Evolutionary conservation across 306 rosid species (phyloP), one percentile per base, ranked within the genome.

Genomic region (Carpinus viminea): DNA sequence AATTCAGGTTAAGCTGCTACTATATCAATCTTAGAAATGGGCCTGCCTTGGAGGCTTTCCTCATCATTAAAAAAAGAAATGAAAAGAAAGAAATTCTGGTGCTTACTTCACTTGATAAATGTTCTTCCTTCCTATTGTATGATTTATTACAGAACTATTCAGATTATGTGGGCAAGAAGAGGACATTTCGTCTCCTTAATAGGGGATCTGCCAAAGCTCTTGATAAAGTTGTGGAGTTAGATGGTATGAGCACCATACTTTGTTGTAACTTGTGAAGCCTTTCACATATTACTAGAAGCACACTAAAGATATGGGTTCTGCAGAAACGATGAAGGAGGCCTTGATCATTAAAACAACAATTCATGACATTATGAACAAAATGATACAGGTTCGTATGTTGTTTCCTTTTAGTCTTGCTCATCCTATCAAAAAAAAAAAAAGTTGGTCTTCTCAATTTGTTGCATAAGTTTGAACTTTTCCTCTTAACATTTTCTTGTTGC

Each of bases 181-280:
- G 92, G 86, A 96, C 97, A 1, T 96, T 93, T 80, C 99, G 99
- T 74, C 98, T 96, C 74, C 96, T 96, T 26, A 96, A 96, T 74
- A 87, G 98, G 78, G 99, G 99, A 80, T 96, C 99, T 47, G 98
- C 99, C 45, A 93, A 93, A 88, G 96, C 99, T 60, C 93, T 96
- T 76, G 98, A 93, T 82, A 96, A 91, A 93, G 99, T 93, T 56
- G 93, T 74, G 15, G 94, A 89, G 83, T 89, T 96, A 81, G 99
- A 96, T 89, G 98, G 99, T 96, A 91, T 72, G 60, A 36, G 46
- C 62, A 70, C 55, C 20, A 31, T 53, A 75, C 62, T 61, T 70
- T 72, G 64, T 54, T 36, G 51, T 72, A 46, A 61, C 60, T 28
- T 81, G 80, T 38, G 60, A 21, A 60, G 80, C 72, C 16, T 68